phyloP scores from a whole-genome alignment of 2,329 filamentous ascomycete genomes.

The Myotisia sp. region DNA sequence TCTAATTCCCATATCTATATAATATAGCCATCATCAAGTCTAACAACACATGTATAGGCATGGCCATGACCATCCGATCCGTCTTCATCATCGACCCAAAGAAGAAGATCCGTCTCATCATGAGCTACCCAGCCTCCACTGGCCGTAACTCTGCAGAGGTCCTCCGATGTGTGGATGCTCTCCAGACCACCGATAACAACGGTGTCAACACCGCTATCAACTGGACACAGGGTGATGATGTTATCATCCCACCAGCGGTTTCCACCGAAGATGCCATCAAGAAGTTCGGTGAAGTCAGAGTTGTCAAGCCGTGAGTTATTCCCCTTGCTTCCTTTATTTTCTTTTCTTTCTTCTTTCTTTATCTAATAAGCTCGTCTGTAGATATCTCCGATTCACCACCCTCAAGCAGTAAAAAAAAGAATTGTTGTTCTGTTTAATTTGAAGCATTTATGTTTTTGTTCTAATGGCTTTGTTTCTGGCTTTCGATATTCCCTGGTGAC shows the following conservation, averaged over 20 bases:
- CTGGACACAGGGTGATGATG: constrained; percentile 78
- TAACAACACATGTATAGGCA: constrained; percentile 20
- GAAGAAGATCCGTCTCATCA: constrained; percentile 85
- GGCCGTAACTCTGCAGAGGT: constrained; percentile 72
- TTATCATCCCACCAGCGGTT: constrained; percentile 75
- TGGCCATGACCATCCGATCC: constrained; percentile 85
- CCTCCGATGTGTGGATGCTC: constrained; percentile 62
- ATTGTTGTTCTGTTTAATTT: too few relatives aligned
- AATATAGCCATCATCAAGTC: background rate
- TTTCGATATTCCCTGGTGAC: too few relatives aligned
- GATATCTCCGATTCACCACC: constrained; percentile 26
- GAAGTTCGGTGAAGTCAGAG: constrained; percentile 62
- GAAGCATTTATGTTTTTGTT: too few relatives aligned
- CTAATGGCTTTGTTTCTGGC: too few relatives aligned
- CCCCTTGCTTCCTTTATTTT: background rate
- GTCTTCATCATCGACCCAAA: constrained; percentile 90
- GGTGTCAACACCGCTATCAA: constrained; percentile 79
- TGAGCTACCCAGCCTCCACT: constrained; percentile 83
- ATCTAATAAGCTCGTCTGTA: constrained; percentile 7
- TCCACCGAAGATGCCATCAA: constrained; percentile 73
- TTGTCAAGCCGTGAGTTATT: constrained; percentile 41
- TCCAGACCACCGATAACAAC: constrained; percentile 76
- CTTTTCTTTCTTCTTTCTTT: background rate
- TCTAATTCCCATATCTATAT: background rate
- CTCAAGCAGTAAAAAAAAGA: constrained; percentile 17